phyloP scores from a whole-genome alignment of 1,139 yeast genomes.

The Suhomyces choctaworum region DNA sequence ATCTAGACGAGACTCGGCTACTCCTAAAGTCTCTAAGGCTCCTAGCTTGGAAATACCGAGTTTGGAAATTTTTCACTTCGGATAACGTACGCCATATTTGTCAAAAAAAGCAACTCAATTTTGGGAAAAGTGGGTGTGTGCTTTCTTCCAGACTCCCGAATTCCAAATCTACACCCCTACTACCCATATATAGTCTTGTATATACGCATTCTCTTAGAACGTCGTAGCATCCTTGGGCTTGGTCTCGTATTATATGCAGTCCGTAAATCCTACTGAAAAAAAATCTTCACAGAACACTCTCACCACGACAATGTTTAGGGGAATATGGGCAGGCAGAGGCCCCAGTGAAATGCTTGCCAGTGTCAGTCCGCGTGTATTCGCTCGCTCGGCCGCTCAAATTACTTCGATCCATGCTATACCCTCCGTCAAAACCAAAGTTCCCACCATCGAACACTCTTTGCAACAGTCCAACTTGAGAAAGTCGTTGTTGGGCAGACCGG shows the following conservation, averaged over 20 bases:
- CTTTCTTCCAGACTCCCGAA: no score
- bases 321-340: constrained; percentile 5
- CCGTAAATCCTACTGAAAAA: constrained; percentile 2
- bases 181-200: constrained; percentile 3
- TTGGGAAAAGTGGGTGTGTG: no score
- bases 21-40: no score
- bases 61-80: no score
- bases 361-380: constrained; percentile 17
- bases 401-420: constrained; percentile 57
- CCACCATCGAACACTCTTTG: constrained; percentile 53
- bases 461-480: constrained; percentile 63
- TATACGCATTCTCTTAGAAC: constrained; percentile 9
- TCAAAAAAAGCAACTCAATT: no score
- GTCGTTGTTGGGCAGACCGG: constrained; percentile 74
- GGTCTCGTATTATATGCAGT: constrained; percentile 3
- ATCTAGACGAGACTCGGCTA: no score
- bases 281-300: constrained; percentile 1
- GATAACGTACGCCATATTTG: no score
- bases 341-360: background rate
- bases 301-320: constrained; percentile 5
- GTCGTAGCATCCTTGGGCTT: no score
- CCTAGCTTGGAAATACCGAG: no score
- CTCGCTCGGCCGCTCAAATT: constrained; percentile 48
- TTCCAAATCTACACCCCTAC: background rate
- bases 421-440: constrained; percentile 43